Conservation (phyloP, 208 protist species). For the Leishmania braziliensis region DNA sequence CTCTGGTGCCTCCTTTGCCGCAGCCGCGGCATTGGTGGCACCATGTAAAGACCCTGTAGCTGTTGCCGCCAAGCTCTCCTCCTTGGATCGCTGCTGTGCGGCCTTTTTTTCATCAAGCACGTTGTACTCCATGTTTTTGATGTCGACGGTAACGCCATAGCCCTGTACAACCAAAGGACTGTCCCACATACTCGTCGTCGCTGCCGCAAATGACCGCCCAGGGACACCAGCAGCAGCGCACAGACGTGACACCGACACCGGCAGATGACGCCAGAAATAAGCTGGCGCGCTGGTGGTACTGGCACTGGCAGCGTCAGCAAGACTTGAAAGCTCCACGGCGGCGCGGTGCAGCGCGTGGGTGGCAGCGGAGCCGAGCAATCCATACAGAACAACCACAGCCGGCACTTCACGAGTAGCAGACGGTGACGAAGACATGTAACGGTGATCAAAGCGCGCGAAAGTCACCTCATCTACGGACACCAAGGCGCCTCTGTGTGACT, state of each 20-base stretch:
- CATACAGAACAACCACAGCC: constrained; percentile 57
- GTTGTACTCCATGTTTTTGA: constrained; percentile 98
- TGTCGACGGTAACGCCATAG: constrained; percentile 95
- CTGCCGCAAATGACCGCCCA: not conserved
- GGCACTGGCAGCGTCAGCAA: not conserved
- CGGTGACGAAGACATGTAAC: not conserved
- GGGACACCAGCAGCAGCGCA: constrained; percentile 6
- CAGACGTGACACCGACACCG: constrained; percentile 33
- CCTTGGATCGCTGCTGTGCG: constrained; percentile 15
- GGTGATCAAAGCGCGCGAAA: constrained; percentile 13
- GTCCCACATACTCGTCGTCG: constrained; percentile 30
- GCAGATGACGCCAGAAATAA: constrained; percentile 68
- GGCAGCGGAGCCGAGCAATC: constrained; percentile 48
- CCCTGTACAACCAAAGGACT: constrained; percentile 75
- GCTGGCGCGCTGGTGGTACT: constrained; percentile 2
- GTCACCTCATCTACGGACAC: constrained; percentile 5
- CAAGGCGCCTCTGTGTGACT: not conserved
- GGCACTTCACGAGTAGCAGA: constrained; percentile 1
- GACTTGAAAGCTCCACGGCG: constrained; percentile 17
- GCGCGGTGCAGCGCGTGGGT: constrained; percentile 37
- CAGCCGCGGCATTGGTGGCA: not conserved
- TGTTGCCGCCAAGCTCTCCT: not conserved
- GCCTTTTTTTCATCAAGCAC: constrained; percentile 87
- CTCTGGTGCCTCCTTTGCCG: not conserved
- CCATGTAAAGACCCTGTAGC: not conserved